Evolutionary conservation across 2,329 filamentous ascomycete genomes (phyloP), one percentile per base, ranked within the genome.

Genomic region (Pseudogymnoascus pannorum): DNA sequence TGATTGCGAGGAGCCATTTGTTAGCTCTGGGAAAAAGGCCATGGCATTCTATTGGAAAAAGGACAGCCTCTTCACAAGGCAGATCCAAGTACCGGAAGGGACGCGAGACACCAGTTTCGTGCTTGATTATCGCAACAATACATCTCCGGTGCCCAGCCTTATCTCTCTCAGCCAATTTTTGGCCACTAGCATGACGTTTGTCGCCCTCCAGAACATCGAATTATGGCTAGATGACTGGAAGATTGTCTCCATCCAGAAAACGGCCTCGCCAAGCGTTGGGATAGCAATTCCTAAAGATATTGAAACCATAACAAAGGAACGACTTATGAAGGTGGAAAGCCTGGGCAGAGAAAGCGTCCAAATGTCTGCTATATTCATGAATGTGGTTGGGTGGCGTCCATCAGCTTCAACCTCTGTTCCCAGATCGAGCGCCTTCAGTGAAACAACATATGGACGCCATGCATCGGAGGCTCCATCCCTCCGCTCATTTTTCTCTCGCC

Each of bases 21-120:
- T 99, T 66, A 94, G 91, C 67, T 97, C 93, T 0, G 94, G 94
- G 0, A 84, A 82, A 64, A 87, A 96, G 75, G 92, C 92, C 36
- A 97, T 99, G 91, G 93, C 93, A 0, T 99, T 99, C 72, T 99
- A 97, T 77, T 99, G 94, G 95, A 97, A 97, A 74, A 92, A 89
- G n/a, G 97, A 97, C 73, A 91, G 91, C 4, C 81, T 99, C 1
- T 97, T 96, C 73, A 99, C 95, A 22, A 88, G 92, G 68, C 90
- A 91, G 67, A 81, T 94, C 20, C 86, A 87, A 66, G 76, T 97
- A 6, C 86, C 88, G 1, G 79, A 84, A 51, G 76, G 80, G 14
- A 88, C 81, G 61, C 78, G 79, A 31, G 84, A 93, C 68, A 99
- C 95, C 2, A 89, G 88, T n/a, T 99, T 99, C 72, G 87, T 97